These are phyloP conservation scores for Smithsoniella earleae DNA, from an alignment of 163 green algal genomes.

Conservation along the genomic window DNA sequence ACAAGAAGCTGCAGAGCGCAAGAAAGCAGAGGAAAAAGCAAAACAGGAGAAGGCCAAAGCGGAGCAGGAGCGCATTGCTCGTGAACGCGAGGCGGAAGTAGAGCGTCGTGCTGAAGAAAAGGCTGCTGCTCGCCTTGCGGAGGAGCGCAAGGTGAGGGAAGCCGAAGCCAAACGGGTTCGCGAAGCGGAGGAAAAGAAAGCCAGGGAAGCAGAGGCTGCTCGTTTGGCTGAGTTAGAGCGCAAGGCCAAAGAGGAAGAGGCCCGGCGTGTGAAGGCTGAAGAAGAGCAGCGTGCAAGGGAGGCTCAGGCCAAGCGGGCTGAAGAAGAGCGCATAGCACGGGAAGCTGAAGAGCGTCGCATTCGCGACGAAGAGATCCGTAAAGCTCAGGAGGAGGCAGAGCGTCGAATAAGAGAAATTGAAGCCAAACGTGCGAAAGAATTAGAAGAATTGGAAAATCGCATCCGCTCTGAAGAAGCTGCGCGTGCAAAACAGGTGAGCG, in stretches of 20 bases:
- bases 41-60: not conserved
- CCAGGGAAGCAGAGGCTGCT: not conserved
- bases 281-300: not conserved
- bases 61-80: too few species aligned
- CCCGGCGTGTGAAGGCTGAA: not conserved
- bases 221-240: too few species aligned
- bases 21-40: not conserved
- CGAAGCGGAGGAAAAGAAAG: not conserved
- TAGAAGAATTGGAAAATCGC: too few species aligned
- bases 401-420: too few species aligned
- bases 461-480: too few species aligned
- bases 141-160: too few species aligned
- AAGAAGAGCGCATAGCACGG: not conserved
- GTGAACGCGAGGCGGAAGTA: too few species aligned
- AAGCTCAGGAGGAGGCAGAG: conserved; percentile 22
- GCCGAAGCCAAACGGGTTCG: not conserved
- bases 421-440: too few species aligned
- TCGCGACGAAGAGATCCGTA: too few species aligned
- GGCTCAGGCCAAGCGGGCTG: not conserved
- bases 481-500: too few species aligned
- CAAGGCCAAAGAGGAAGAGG: conserved; percentile 10
- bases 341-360: conserved; percentile 8
- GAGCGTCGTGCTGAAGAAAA: too few species aligned
- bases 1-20: not conserved
- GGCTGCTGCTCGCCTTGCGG: too few species aligned